Percentiles rank a stretch among this genome's conserved stretches.
Conservation (phyloP, 2,329 filamentous ascomycete genomes). For the Bimuria novae-zelandiae region DNA sequence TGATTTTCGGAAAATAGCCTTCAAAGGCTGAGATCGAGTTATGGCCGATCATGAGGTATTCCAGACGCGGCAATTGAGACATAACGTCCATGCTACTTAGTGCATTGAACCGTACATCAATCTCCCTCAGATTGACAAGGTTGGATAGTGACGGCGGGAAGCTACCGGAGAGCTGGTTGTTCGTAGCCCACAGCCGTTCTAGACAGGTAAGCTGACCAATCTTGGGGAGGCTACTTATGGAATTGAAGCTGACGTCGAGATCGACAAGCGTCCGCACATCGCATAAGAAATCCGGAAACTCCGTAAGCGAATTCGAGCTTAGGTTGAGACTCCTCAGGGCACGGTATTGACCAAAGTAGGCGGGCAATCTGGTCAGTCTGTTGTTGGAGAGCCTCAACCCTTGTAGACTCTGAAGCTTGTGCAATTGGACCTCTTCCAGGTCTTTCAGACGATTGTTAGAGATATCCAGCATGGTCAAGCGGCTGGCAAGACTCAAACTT, state of each 20-base stretch:
- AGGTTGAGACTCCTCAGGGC: conserved; percentile 83
- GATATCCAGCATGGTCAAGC: conserved; percentile 86
- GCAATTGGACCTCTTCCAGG: conserved; percentile 81
- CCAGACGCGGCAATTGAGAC: conserved; percentile 80
- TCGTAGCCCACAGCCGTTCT: conserved; percentile 92
- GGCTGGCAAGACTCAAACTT: conserved; percentile 79
- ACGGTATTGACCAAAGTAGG: conserved; percentile 81
- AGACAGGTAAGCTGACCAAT: conserved; percentile 79
- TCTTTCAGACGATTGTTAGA: conserved; percentile 93
- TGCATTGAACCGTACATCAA: conserved; percentile 92
- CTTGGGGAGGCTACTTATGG: conserved; percentile 76
- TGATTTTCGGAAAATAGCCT: conserved; percentile 82
- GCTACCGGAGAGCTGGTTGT: conserved; percentile 80
- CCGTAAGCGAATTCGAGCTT: conserved; percentile 87
- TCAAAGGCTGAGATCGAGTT: conserved; percentile 90
- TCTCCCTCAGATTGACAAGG: conserved; percentile 80
- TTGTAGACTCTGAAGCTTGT: conserved; percentile 74
- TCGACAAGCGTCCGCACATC: conserved; percentile 83
- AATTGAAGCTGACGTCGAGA: conserved; percentile 95
- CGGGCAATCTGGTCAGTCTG: conserved; percentile 75
- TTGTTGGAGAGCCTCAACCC: conserved; percentile 96
- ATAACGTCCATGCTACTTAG: conserved; percentile 89
- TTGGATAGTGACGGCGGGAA: conserved; percentile 74
- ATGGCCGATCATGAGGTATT: conserved; percentile 88
- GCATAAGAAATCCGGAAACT: conserved; percentile 85